These are phyloP conservation scores for Phylloporus sp. DNA, from an alignment of 1,284 basidiomycete species.

Conservation along the genomic window DNA sequence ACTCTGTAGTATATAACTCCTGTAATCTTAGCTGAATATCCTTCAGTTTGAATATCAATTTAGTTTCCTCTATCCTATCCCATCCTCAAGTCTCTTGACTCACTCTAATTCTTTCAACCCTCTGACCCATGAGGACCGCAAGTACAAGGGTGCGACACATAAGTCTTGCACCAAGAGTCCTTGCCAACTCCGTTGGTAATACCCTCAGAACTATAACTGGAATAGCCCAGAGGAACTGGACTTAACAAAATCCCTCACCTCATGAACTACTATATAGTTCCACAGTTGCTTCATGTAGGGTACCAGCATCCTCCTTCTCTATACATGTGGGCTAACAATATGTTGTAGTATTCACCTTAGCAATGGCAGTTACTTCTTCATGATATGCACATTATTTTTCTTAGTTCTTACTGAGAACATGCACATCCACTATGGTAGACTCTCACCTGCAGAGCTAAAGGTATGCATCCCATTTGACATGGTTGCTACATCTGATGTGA, in stretches of 20 bases:
- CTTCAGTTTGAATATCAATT: too few relatives aligned
- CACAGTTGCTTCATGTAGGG: conserved; percentile 30
- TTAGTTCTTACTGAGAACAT: conserved; percentile 28
- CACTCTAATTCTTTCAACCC: too few relatives aligned
- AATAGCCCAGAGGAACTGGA: too few relatives aligned
- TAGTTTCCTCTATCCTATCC: too few relatives aligned
- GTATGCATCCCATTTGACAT: conserved; percentile 8
- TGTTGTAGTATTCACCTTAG: conserved; percentile 28
- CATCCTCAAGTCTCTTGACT: too few relatives aligned
- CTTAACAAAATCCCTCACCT: conserved; percentile 7
- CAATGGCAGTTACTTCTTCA: conserved; percentile 14
- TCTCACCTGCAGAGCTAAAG: conserved; percentile 30
- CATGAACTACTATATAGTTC: conserved; percentile 18
- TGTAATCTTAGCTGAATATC: too few relatives aligned
- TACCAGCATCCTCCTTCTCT: background rate
- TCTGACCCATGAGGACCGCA: too few relatives aligned
- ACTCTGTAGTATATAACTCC: too few relatives aligned
- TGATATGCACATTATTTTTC: conserved; percentile 17
- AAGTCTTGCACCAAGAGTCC: too few relatives aligned
- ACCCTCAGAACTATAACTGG: background rate
- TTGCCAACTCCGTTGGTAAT: too few relatives aligned
- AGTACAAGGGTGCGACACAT: too few relatives aligned
- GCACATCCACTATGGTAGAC: conserved; percentile 25
- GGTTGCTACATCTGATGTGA: background rate
- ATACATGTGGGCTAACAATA: conserved; percentile 4